Conservation (phyloP, 2,329 filamentous ascomycete species). For the Exophiala mesophila region DNA sequence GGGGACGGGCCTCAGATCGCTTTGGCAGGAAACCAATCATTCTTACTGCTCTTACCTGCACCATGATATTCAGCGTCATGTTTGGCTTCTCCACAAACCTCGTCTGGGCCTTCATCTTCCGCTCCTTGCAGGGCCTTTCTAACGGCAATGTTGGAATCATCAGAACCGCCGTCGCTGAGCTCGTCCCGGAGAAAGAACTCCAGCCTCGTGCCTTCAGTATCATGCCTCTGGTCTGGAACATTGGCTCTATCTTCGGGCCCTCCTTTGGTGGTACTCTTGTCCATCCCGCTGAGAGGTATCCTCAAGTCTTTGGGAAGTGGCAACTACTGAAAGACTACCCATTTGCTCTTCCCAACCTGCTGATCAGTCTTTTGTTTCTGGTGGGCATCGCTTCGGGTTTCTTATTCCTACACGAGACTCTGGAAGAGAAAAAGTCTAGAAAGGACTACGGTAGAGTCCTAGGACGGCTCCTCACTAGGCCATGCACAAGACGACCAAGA, state of each 20-base stretch:
- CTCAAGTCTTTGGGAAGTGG: conserved; percentile 61
- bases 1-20: conserved; percentile 71
- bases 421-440: conserved; percentile 63
- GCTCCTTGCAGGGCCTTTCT: conserved; percentile 72
- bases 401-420: conserved; percentile 81
- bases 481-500: conserved; percentile 29
- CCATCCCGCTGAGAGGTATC: conserved; percentile 70
- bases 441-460: conserved; percentile 71
- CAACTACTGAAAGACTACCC: conserved; percentile 70
- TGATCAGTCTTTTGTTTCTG: conserved; percentile 70
- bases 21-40: conserved; percentile 81
- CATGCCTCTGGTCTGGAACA: conserved; percentile 86
- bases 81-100: conserved; percentile 81
- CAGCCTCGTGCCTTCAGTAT: conserved; percentile 87
- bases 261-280: conserved; percentile 83
- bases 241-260: conserved; percentile 84
- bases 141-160: conserved; percentile 96
- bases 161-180: conserved; percentile 84
- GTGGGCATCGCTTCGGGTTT: conserved; percentile 68
- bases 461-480: conserved; percentile 59
- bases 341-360: conserved; percentile 77
- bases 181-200: conserved; percentile 80
- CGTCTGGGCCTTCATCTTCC: conserved; percentile 70
- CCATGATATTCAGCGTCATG: conserved; percentile 73
- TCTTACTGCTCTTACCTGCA: conserved; percentile 65